Evolutionary conservation across 352 stramenopile species (phyloP).

Genomic region (Nothophytophthora sp.): DNA sequence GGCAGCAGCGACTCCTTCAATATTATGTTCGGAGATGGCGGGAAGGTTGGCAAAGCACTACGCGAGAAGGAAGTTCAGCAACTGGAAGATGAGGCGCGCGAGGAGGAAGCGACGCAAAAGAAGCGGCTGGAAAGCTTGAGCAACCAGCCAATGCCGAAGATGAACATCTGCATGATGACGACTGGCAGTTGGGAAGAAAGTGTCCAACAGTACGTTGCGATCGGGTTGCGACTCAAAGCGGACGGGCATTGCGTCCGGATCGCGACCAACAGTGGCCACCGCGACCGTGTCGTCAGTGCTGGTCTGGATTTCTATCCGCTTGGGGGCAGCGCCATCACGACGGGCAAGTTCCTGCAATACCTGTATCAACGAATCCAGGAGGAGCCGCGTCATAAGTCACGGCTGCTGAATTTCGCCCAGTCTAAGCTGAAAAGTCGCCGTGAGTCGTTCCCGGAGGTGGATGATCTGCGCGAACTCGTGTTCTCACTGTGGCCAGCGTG

Average conservation of each 20-base stretch:
- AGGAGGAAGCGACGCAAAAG: conserved; percentile 26
- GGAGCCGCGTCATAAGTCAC: conserved; percentile 70
- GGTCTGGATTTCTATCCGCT: conserved; percentile 74
- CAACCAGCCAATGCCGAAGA: conserved; percentile 18
- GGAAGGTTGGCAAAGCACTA: conserved; percentile 25
- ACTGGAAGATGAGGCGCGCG: conserved; percentile 19
- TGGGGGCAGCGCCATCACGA: conserved; percentile 72
- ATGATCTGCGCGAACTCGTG: conserved; percentile 89
- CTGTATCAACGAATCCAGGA: conserved; percentile 48
- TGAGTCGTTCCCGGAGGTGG: conserved; percentile 38
- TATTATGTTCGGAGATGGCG: conserved; percentile 29
- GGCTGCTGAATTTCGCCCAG: conserved; percentile 30
- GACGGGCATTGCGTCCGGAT: conserved; percentile 90
- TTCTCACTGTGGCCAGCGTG: conserved; percentile 83
- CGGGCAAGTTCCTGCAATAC: conserved; percentile 59
- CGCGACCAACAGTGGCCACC: conserved; percentile 86
- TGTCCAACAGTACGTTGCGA: conserved; percentile 72
- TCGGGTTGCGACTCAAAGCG: conserved; percentile 67
- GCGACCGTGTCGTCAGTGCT: conserved; percentile 68
- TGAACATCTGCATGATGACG: conserved; percentile 74
- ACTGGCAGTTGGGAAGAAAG: conserved; percentile 72
- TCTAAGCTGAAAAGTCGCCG: conserved; percentile 29
- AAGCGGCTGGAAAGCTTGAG: conserved; percentile 22
- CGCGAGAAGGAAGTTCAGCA: conserved; percentile 22
- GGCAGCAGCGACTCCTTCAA: conserved; percentile 32